Conservation (phyloP, 2,329 filamentous ascomycete genomes). For the Elsinoe arachidis region DNA sequence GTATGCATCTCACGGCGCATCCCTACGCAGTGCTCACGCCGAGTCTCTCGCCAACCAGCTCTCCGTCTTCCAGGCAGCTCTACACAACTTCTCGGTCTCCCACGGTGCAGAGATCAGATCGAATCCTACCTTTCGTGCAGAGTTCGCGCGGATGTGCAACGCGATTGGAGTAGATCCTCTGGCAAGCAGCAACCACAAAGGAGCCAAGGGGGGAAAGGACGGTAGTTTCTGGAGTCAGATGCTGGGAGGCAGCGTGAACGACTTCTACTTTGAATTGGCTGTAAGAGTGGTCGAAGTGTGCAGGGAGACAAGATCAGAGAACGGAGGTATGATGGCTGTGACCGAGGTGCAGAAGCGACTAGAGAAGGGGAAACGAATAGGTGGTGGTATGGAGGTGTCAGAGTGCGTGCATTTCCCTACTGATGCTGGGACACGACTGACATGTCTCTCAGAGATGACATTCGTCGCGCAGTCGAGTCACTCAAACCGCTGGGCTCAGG, state of each 20-base stretch:
- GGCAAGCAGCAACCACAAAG: constrained; percentile 42
- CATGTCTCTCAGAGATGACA: constrained; percentile 58
- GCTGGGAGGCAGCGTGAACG: constrained; percentile 82
- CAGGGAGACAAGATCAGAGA: constrained; percentile 74
- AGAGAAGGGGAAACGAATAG: constrained; percentile 62
- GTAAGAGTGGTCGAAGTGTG: constrained; percentile 95
- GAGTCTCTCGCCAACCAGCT: constrained; percentile 86
- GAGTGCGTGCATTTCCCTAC: constrained; percentile 43
- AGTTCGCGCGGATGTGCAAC: constrained; percentile 97
- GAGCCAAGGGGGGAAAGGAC: constrained; percentile 34
- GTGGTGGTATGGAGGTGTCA: constrained; percentile 69
- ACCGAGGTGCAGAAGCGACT: constrained; percentile 71
- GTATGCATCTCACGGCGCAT: constrained; percentile 82
- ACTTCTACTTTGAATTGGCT: constrained; percentile 97
- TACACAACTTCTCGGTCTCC: constrained; percentile 90
- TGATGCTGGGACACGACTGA: not conserved
- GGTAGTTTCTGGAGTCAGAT: constrained; percentile 87
- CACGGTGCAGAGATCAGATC: constrained; percentile 95
- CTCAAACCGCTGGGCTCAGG: constrained; percentile 80
- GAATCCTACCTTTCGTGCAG: constrained; percentile 86
- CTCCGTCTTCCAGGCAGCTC: constrained; percentile 86
- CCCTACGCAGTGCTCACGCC: constrained; percentile 75
- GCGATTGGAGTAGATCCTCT: constrained; percentile 94
- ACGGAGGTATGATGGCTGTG: constrained; percentile 83
- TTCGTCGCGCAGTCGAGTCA: constrained; percentile 78